These are phyloP conservation scores for Penicillium psychrosexuale DNA, from an alignment of 2,329 filamentous ascomycete genomes.

Conservation along the genomic window DNA sequence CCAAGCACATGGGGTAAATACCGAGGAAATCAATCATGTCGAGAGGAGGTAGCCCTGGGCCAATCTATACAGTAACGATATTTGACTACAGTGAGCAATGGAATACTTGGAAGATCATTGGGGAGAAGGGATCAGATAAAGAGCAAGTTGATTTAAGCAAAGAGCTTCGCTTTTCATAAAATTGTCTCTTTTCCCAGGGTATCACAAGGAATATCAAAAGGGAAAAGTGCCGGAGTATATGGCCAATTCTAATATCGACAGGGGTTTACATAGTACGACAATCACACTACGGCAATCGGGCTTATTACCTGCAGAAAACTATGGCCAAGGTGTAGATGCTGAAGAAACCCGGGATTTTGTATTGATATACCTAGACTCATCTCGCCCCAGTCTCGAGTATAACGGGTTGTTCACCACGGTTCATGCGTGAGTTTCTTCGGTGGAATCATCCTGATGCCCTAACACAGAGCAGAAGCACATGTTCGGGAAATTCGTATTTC, in stretches of 20 bases:
- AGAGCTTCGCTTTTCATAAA: neutral
- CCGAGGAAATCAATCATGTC: neutral
- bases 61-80: neutral
- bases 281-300: neutral
- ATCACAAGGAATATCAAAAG: neutral
- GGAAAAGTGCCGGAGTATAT: neutral
- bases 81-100: neutral
- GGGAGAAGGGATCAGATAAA: neutral
- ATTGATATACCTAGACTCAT: no score
- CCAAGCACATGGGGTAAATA: neutral
- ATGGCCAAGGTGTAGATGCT: neutral
- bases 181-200: neutral
- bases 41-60: neutral
- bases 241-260: slow-evolving; percentile 2
- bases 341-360: neutral
- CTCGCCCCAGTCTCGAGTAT: no score
- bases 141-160: no score
- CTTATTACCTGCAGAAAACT: neutral
- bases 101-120: neutral
- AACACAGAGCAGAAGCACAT: neutral
- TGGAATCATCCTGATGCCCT: no score
- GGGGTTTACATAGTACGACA: neutral
- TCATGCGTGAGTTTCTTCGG: no score
- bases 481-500: no score
- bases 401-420: no score